phyloP scores from a whole-genome alignment of 371 early-diverging fungal species.

The Mucor plumbeus region DNA sequence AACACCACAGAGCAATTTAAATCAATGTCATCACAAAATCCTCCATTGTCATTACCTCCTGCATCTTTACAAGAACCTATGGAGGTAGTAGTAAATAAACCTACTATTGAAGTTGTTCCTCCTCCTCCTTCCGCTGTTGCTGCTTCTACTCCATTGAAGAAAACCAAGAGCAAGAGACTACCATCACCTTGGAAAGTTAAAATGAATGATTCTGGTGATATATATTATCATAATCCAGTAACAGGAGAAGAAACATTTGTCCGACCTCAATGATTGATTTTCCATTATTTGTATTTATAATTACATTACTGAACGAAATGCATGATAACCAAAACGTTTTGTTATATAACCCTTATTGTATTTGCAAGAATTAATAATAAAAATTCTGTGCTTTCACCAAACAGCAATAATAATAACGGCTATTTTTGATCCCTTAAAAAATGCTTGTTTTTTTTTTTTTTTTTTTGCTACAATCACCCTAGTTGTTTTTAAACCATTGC shows the following conservation, averaged over 20 bases:
- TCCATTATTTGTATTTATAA: not conserved
- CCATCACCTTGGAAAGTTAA: slow-evolving; percentile 17
- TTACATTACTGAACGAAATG: too few species aligned
- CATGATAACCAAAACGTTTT: too few species aligned
- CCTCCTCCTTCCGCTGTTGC: too few species aligned
- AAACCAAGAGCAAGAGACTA: slow-evolving; percentile 7
- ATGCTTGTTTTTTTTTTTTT: not conserved
- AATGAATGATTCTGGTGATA: slow-evolving; percentile 21
- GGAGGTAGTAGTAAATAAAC: not conserved
- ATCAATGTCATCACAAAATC: not conserved
- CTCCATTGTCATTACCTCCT: not conserved
- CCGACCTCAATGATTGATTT: slow-evolving; percentile 8
- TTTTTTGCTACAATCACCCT: not conserved
- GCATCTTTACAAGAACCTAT: not conserved
- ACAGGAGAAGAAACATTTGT: slow-evolving; percentile 12
- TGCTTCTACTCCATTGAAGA: not conserved
- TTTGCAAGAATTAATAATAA: too few species aligned
- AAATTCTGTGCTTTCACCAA: too few species aligned
- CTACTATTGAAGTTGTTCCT: not conserved
- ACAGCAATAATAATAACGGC: too few species aligned
- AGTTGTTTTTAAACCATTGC: too few species aligned
- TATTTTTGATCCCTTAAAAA: too few species aligned
- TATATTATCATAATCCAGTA: slow-evolving; percentile 11
- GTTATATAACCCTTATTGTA: too few species aligned
- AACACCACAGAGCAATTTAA: not conserved